Percentiles rank a stretch among this genome's conserved stretches.
Evolutionary conservation across 2,329 filamentous ascomycete genomes (phyloP).

Genomic region (Penicillium aurantiogriseum): DNA sequence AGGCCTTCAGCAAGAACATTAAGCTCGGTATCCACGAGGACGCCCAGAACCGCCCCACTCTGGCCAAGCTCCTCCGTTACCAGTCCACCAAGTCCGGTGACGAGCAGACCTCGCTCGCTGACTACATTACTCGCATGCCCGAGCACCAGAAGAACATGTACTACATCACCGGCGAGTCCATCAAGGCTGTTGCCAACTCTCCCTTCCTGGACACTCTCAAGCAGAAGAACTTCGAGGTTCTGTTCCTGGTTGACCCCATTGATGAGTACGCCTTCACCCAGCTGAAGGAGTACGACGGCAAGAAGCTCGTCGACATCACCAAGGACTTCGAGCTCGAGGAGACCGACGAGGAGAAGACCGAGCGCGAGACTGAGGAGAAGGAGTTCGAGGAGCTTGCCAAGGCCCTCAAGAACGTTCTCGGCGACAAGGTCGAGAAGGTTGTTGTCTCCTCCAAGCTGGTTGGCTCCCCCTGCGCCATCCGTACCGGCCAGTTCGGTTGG

Average conservation of each 20-base stretch:
- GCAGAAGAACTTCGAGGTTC: constrained; percentile 98
- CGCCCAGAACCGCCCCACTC: constrained; percentile 86
- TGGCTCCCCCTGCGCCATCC: constrained; percentile 93
- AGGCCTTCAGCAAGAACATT: constrained; percentile 99
- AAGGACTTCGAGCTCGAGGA: constrained; percentile 99
- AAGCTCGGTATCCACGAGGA: constrained; percentile 99
- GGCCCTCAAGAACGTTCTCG: constrained; percentile 97
- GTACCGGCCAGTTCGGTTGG: constrained; percentile 99
- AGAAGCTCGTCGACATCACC: constrained; percentile 99
- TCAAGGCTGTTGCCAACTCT: constrained; percentile 97
- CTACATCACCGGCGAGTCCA: constrained; percentile 99
- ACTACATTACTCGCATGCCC: constrained; percentile 99
- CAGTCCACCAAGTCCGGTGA: constrained; percentile 98
- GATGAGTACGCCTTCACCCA: constrained; percentile 99
- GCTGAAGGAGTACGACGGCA: constrained; percentile 99
- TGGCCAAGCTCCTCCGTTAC: constrained; percentile 98
- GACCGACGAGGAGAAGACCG: constrained; percentile 98
- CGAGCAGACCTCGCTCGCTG: constrained; percentile 87
- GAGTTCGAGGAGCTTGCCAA: constrained; percentile 94
- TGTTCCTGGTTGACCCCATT: constrained; percentile 99
- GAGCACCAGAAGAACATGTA: constrained; percentile 99
- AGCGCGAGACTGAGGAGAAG: constrained; percentile 96
- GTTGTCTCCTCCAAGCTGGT: constrained; percentile 97
- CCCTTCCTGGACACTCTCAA: constrained; percentile 98
- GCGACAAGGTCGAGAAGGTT: constrained; percentile 99